Conservation (phyloP, 768 basidiomycete genomes). For the Phaeotremella fagi region DNA sequence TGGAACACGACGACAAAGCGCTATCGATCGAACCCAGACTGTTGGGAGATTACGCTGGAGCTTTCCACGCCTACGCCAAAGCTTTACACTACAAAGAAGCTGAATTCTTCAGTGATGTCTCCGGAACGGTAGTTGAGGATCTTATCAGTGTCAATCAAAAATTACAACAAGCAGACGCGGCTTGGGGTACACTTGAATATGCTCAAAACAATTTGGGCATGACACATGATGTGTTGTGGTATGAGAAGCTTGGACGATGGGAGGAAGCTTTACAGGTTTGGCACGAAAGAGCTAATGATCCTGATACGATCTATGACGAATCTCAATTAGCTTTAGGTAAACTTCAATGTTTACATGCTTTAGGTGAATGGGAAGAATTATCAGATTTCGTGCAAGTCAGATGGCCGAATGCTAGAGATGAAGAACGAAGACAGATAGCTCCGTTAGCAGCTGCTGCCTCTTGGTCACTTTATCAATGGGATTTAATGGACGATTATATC, state of each 20-base stretch:
- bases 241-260: slow-evolving; percentile 92
- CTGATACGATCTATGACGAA: slow-evolving; percentile 56
- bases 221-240: slow-evolving; percentile 95
- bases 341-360: slow-evolving; percentile 92
- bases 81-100: slow-evolving; percentile 97
- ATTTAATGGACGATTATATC: slow-evolving; percentile 96
- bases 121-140: slow-evolving; percentile 83
- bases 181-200: slow-evolving; percentile 89
- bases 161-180: slow-evolving; percentile 94
- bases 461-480: slow-evolving; percentile 96
- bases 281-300: slow-evolving; percentile 57
- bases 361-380: slow-evolving; percentile 95
- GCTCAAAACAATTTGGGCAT: slow-evolving; percentile 72
- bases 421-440: slow-evolving; percentile 83
- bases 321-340: slow-evolving; percentile 73
- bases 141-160: slow-evolving; percentile 95
- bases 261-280: slow-evolving; percentile 68
- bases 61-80: slow-evolving; percentile 92
- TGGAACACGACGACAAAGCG: slow-evolving; percentile 97
- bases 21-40: slow-evolving; percentile 89
- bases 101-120: slow-evolving; percentile 86
- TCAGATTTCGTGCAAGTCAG: slow-evolving; percentile 78
- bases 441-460: slow-evolving; percentile 96
- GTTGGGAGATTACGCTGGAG: slow-evolving; percentile 87
- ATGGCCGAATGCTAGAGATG: slow-evolving; percentile 76